Base-by-base conservation (phyloP, 441 rosid species). In the Theobroma grandiflorum region DNA sequence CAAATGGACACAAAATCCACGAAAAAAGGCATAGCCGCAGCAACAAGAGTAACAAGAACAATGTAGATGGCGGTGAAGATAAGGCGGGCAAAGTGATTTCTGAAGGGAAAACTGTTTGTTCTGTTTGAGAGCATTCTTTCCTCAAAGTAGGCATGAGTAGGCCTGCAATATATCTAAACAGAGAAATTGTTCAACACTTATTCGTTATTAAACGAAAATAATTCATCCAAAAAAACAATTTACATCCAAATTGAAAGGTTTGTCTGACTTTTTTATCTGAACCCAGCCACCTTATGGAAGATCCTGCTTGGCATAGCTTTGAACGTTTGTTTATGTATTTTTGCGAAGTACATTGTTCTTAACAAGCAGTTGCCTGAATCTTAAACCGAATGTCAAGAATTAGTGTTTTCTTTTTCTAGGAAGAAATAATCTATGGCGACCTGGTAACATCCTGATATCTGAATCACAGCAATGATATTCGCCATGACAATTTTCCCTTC, bases 361-460 rank as follows among this genome's bases (percentile, higher is more conserved):
- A 31, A 55, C 52, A 68, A 26, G 31, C 31, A 26, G 31, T 26
- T 26, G 31, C 1, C 31, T 26, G 31, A 26, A 26, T 26, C 31
- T 26, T 26, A 26, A 26, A 26, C 31, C 0, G 31, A 0, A 26
- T 26, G 31, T 26, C 31, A 26, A 26, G 31, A 26, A 26, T 26
- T 26, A 26, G 31, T 26, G 1, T 1, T 26, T 26, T 26, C 31
- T 26, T 26, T 26, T 26, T 26, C 31, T 26, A 26, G 31, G 31
- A 26, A 26, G 31, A 26, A 26, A 26, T 26, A 26, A 26, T 26
- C 31, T 26, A 26, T 26, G 57, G 22, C 10, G 76, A 84, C 91
- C 88, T 87, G 90, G 85, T 79, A 87, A 86, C 90, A 88, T 72
- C 90, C 93, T 26, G 89, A 83, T 61, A 90, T 90, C 69, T 88